Evolutionary conservation across 108 stramenopile genomes (phyloP), one percentile per base, ranked within the genome.

Genomic region (Pseudonitzschia multistriata): DNA sequence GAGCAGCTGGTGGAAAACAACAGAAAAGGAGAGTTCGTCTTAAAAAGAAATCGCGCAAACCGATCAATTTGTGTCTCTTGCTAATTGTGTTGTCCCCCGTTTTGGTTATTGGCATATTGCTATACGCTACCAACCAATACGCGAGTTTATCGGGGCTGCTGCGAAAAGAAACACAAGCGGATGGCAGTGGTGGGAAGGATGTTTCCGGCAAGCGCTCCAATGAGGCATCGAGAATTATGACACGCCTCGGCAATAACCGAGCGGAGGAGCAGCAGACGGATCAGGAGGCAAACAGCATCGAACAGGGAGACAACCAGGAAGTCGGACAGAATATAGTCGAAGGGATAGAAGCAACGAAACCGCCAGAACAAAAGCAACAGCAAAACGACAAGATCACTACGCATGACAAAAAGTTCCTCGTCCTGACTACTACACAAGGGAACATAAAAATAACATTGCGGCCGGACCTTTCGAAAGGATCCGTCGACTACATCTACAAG

Each of bases 401-500:
- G 15, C 2, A 10, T 10, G 42, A 17, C 42, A 1, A 17, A 10
- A 17, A 67, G 33, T 60, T 49, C 17, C 35, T 81, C 10, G 62
- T 73, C 19, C 39, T 82, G 22, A 31, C 35, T 5, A 79, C 76
- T 10, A 24, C 50, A 27, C 39, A 45, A 13, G 91, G 91, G 17
- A 62, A 78, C 22, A 85, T 92, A 42, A 59, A 56, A 17, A 86
- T 92, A 59, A 8, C 42, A 27, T 62, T 92, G 28, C 67, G 79
- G 22, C 87, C 88, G 2, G 79, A 89, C 21, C 70, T 79, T 11
- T 81, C 87, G 0, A 42, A 50, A 1, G 78, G 68, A 36, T 89
- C 88, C 3, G 80, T 86, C 0, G 68, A 85, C 13, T 92, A 92
- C 63, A 66, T 92, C 37, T 63, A 76, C 13, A 24, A 71, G 48